Percentiles rank a stretch among this genome's conserved stretches.
phyloP scores from a whole-genome alignment of 2,329 filamentous ascomycete genomes.

The Teratosphaeria destructans region DNA sequence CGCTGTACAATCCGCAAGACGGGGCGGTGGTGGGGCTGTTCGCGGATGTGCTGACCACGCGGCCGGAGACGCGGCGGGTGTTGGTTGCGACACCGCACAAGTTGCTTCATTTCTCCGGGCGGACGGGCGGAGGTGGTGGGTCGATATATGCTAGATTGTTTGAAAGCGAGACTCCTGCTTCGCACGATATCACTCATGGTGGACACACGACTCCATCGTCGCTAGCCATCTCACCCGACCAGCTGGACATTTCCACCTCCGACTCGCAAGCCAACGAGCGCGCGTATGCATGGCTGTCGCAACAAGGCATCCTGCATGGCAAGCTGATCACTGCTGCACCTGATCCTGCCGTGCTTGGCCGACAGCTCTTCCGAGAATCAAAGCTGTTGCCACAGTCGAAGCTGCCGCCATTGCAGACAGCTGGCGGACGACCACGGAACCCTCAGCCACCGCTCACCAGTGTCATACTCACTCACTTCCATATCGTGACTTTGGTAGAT shows the following conservation, averaged over 20 bases:
- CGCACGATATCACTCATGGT: slow-evolving; percentile 57
- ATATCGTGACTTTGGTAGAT: slow-evolving; percentile 74
- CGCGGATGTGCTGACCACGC: slow-evolving; percentile 62
- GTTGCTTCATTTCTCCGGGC: slow-evolving; percentile 72
- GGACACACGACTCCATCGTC: slow-evolving; percentile 51
- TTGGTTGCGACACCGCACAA: slow-evolving; percentile 69
- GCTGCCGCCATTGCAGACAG: slow-evolving; percentile 57
- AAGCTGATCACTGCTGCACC: slow-evolving; percentile 51
- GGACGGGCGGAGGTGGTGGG: slow-evolving; percentile 65
- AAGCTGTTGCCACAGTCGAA: slow-evolving; percentile 67
- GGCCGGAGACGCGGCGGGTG: slow-evolving; percentile 63
- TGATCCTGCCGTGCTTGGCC: slow-evolving; percentile 54
- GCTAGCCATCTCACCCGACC: slow-evolving; percentile 68
- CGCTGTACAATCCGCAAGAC: slow-evolving; percentile 71
- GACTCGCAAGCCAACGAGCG: slow-evolving; percentile 41
- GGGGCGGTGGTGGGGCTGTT: slow-evolving; percentile 77
- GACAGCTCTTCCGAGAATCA: slow-evolving; percentile 65
- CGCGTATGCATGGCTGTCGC: slow-evolving; percentile 81
- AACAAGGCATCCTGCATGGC: slow-evolving; percentile 82
- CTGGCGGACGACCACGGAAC: slow-evolving; percentile 53
- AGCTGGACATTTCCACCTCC: slow-evolving; percentile 38
- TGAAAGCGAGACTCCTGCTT: slow-evolving; percentile 69
- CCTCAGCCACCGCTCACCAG: slow-evolving; percentile 65
- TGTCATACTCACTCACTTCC: slow-evolving; percentile 85
- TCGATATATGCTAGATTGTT: slow-evolving; percentile 82